A percentile compares a stretch with the other conserved stretches of the same genome.
phyloP scores from a whole-genome alignment of 2,329 filamentous ascomycete species.

The Sclerotinia trifoliorum region DNA sequence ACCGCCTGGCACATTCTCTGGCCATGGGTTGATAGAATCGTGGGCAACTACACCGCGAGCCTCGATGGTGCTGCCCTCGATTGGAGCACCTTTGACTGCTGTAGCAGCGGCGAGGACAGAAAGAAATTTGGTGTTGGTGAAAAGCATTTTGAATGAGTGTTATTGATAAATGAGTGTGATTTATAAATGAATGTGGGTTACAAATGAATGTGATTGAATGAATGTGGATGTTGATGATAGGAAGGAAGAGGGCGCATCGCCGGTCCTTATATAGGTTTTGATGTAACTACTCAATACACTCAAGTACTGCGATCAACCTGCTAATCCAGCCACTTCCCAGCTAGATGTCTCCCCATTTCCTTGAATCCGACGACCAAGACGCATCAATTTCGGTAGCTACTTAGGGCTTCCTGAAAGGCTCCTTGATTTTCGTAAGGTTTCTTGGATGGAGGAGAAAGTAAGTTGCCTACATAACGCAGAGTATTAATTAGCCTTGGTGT shows the following conservation, averaged over 20 bases:
- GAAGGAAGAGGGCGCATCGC: background rate
- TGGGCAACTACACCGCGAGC: background rate
- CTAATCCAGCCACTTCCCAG: too few species aligned
- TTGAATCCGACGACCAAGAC: background rate
- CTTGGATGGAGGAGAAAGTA: background rate
- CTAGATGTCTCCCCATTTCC: background rate
- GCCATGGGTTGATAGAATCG: background rate
- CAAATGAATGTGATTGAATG: background rate
- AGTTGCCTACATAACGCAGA: background rate
- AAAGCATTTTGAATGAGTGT: conserved; percentile 3
- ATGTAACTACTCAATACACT: background rate
- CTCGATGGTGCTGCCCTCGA: background rate
- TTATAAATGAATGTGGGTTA: background rate
- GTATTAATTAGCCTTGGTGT: background rate
- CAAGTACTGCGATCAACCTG: background rate
- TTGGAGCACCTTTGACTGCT: background rate
- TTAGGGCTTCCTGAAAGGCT: background rate
- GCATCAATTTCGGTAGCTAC: background rate
- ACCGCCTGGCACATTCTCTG: background rate
- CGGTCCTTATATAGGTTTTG: background rate
- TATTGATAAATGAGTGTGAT: too few species aligned
- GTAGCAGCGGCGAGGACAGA: background rate
- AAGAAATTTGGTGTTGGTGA: background rate
- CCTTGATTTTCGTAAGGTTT: background rate
- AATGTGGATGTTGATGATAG: background rate